phyloP scores from a whole-genome alignment of 805 yeast species.

The Yarrowia deformans region DNA sequence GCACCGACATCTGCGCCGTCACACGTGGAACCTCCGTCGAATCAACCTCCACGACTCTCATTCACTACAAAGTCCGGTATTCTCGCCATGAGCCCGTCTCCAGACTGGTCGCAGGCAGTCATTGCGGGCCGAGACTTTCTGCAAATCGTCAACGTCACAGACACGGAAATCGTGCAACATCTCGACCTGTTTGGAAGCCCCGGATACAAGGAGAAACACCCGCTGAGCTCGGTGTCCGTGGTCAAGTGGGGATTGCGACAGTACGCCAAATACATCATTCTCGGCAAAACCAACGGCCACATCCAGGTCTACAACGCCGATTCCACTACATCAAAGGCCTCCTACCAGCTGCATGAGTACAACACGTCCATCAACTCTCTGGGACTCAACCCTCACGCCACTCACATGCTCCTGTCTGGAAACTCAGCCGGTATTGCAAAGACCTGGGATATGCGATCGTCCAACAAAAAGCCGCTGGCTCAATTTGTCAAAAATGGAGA shows the following conservation, averaged over 20 bases:
- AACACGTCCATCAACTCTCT: slow-evolving; percentile 61
- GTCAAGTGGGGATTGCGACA: slow-evolving; percentile 49
- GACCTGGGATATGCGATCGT: slow-evolving; percentile 82
- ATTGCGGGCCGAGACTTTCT: slow-evolving; percentile 47
- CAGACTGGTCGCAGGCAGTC: slow-evolving; percentile 45
- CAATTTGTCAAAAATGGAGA: slow-evolving; percentile 72
- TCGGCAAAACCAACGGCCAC: slow-evolving; percentile 49
- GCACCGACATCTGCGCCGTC: slow-evolving; percentile 14
- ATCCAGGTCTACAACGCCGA: slow-evolving; percentile 49
- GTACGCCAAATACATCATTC: slow-evolving; percentile 43
- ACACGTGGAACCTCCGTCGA: background rate
- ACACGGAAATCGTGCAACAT: slow-evolving; percentile 22
- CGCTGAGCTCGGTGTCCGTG: slow-evolving; percentile 47
- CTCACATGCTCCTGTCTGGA: slow-evolving; percentile 71
- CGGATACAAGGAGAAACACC: slow-evolving; percentile 44
- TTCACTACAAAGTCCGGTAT: slow-evolving; percentile 45
- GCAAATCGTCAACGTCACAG: slow-evolving; percentile 35
- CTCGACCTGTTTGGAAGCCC: slow-evolving; percentile 42
- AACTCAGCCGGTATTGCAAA: slow-evolving; percentile 77
- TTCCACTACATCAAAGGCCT: slow-evolving; percentile 15
- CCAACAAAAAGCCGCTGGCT: slow-evolving; percentile 56
- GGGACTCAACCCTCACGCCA: slow-evolving; percentile 70
- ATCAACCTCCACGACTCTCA: slow-evolving; percentile 1
- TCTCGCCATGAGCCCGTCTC: slow-evolving; percentile 47
- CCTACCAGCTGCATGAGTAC: slow-evolving; percentile 49